phyloP scores from a whole-genome alignment of 768 basidiomycete species.

The Kwoniella bestiolae region DNA sequence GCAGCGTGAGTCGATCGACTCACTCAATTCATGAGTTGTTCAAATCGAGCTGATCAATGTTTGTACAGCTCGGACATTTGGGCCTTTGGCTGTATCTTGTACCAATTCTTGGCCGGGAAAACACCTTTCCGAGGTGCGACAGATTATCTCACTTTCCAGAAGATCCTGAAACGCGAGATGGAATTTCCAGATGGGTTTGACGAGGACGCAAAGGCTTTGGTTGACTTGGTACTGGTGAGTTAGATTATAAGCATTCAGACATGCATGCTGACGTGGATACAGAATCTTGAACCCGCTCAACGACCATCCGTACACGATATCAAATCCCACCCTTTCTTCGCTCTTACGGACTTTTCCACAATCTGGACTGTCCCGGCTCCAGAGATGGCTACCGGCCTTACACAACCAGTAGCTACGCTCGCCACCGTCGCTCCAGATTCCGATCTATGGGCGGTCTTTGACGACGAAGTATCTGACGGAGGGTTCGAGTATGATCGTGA shows the following conservation, averaged over 20 bases:
- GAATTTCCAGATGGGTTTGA: constrained; percentile 86
- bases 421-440: constrained; percentile 26
- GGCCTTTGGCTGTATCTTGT: constrained; percentile 93
- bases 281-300: constrained; percentile 52
- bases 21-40: not conserved
- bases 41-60: not conserved
- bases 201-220: constrained; percentile 75
- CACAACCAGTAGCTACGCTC: constrained; percentile 32
- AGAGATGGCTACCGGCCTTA: constrained; percentile 44
- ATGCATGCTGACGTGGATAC: not conserved
- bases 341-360: constrained; percentile 38
- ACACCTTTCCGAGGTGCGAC: constrained; percentile 88
- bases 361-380: constrained; percentile 52
- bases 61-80: constrained; percentile 81
- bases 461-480: constrained; percentile 49
- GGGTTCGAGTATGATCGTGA: constrained; percentile 42
- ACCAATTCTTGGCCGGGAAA: constrained; percentile 86
- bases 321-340: constrained; percentile 54
- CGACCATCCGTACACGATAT: constrained; percentile 47
- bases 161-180: constrained; percentile 86
- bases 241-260: not conserved
- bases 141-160: constrained; percentile 93
- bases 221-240: constrained; percentile 75
- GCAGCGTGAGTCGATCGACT: constrained; percentile 66
- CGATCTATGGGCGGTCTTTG: constrained; percentile 53